Evolutionary conservation across 345 rosid species (phyloP).

Genomic region (Brassica incana): DNA sequence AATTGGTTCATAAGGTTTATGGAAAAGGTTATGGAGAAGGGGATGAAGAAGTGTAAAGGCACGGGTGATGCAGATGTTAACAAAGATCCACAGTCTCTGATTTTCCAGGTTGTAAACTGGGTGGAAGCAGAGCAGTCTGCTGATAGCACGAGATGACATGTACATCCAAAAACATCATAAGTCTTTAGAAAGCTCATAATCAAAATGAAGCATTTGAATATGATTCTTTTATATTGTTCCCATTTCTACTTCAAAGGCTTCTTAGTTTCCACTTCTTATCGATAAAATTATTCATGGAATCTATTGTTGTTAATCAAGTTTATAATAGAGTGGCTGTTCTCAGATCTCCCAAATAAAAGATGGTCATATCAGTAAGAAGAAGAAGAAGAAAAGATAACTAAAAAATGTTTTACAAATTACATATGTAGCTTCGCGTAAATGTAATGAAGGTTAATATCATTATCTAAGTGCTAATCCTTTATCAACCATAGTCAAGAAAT

Average conservation of each 20-base stretch:
- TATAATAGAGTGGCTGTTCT: not conserved
- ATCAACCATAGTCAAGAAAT: not conserved
- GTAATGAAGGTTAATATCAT: not conserved
- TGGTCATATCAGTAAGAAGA: no score
- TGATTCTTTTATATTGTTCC: not conserved
- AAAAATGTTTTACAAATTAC: not conserved
- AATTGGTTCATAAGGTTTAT: constrained; percentile 88
- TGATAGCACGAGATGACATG: not conserved
- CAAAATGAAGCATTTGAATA: not conserved
- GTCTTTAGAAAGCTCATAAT: not conserved
- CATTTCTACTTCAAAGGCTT: constrained; percentile 15
- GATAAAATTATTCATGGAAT: no score
- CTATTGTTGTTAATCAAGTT: not conserved
- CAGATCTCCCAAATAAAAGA: no score
- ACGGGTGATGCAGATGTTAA: not conserved
- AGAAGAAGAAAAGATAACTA: no score
- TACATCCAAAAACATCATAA: no score
- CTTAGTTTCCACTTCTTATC: not conserved
- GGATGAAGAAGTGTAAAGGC: constrained; percentile 61
- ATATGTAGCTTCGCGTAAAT: not conserved
- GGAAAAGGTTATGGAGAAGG: constrained; percentile 67
- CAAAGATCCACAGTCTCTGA: not conserved
- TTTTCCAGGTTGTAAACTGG: not conserved
- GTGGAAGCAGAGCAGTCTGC: not conserved
- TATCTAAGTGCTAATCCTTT: not conserved